Evolutionary conservation across 1,139 yeast species (phyloP).

Genomic region (Yamadazyma atmosphaerica): DNA sequence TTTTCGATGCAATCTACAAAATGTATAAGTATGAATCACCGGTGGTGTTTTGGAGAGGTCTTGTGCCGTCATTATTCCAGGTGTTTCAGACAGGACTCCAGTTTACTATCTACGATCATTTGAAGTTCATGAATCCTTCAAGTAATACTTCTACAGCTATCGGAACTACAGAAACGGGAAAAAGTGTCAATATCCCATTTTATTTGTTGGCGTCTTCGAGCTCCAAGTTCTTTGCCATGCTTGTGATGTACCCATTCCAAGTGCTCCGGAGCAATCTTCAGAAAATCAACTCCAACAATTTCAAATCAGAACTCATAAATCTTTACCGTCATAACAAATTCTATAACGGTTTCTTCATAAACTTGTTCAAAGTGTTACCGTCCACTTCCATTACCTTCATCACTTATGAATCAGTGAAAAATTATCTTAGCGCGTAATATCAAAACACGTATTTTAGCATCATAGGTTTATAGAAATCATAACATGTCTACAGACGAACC

Average conservation of each 20-base stretch:
- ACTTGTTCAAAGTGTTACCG: conserved; percentile 65
- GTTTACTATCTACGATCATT: conserved; percentile 77
- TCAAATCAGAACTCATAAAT: conserved; percentile 11
- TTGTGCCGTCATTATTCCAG: conserved; percentile 76
- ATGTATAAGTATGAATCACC: conserved; percentile 66
- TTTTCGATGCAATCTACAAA: conserved; percentile 53
- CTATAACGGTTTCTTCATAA: conserved; percentile 72
- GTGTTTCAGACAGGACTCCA: conserved; percentile 90
- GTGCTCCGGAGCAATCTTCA: conserved; percentile 80
- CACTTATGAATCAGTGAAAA: conserved; percentile 55
- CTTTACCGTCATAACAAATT: conserved; percentile 60
- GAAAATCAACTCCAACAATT: conserved; percentile 24
- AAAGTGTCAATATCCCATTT: conserved; percentile 42
- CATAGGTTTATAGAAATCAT: neutral
- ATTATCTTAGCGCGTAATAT: conserved; percentile 11
- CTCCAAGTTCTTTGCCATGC: conserved; percentile 69
- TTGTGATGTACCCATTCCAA: conserved; percentile 81
- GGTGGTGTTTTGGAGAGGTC: conserved; percentile 76
- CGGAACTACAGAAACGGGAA: conserved; percentile 3
- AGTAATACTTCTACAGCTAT: neutral
- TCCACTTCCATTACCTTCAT: conserved; percentile 73
- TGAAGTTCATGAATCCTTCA: conserved; percentile 38
- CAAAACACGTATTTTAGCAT: neutral
- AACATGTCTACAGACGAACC: neutral
- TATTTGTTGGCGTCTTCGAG: conserved; percentile 67